Conservation (phyloP, 805 yeast species). For the Limtongia smithiae region DNA sequence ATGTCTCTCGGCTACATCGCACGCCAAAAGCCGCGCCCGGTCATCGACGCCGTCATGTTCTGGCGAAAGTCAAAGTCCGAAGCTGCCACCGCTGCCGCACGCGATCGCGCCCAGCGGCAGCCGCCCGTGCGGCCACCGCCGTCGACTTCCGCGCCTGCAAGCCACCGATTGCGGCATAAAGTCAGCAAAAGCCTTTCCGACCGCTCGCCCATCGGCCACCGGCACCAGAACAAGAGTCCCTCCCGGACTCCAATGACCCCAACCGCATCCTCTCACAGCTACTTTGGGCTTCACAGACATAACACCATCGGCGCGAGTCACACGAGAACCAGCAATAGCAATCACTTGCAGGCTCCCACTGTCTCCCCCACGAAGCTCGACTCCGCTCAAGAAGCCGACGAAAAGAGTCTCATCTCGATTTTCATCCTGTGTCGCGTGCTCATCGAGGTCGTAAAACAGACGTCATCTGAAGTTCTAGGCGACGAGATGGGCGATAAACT, state of each 20-base stretch:
- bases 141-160: not conserved
- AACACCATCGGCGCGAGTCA: too few relatives aligned
- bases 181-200: slow-evolving; percentile 26
- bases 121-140: not conserved
- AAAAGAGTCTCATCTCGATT: slow-evolving; percentile 81
- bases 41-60: slow-evolving; percentile 95
- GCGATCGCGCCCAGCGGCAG: not conserved
- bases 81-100: slow-evolving; percentile 51
- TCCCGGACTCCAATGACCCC: slow-evolving; percentile 3
- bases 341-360: not conserved
- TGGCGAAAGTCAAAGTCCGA: slow-evolving; percentile 96
- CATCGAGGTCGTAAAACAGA: slow-evolving; percentile 86
- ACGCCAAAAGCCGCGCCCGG: slow-evolving; percentile 85
- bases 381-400: slow-evolving; percentile 76
- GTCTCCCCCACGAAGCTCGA: slow-evolving; percentile 37
- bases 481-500: slow-evolving; percentile 76
- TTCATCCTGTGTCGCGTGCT: slow-evolving; percentile 86
- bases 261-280: slow-evolving; percentile 3
- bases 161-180: slow-evolving; percentile 21
- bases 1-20: slow-evolving; percentile 88
- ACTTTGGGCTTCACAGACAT: slow-evolving; percentile 15
- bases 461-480: slow-evolving; percentile 68
- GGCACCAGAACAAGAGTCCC: slow-evolving; percentile 3
- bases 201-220: slow-evolving; percentile 17
- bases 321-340: slow-evolving; percentile 2